Evolutionary conservation across 2,329 filamentous ascomycete species (phyloP).

Genomic region (Myriosclerotinia scirpicola): DNA sequence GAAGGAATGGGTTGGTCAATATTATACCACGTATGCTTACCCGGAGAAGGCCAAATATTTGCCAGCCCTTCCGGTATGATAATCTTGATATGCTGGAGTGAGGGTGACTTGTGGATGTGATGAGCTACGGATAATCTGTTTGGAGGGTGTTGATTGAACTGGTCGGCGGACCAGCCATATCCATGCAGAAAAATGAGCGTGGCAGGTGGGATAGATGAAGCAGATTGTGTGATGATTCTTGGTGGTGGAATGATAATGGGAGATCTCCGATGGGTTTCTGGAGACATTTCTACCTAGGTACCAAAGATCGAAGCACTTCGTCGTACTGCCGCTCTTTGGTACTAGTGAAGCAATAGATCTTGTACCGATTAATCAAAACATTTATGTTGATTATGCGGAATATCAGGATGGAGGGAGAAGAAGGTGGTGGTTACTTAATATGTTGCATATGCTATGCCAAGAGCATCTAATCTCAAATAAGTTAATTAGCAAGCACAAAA

Average conservation of each 20-base stretch:
- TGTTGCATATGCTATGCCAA: no score
- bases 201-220: neutral
- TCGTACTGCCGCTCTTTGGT: neutral
- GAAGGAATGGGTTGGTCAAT: conserved; percentile 24
- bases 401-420: no score
- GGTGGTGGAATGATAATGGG: conserved; percentile 26
- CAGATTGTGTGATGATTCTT: neutral
- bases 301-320: no score
- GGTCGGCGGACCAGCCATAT: conserved; percentile 22
- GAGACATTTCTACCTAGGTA: neutral
- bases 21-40: conserved; percentile 25
- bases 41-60: conserved; percentile 14
- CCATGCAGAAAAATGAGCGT: conserved; percentile 29
- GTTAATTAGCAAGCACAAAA: no score
- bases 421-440: no score
- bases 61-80: conserved; percentile 26
- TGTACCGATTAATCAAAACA: neutral
- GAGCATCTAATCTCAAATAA: no score
- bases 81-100: conserved; percentile 26
- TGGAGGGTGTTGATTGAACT: conserved; percentile 22
- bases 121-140: conserved; percentile 24
- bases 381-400: no score
- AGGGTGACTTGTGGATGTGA: conserved; percentile 26
- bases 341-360: neutral
- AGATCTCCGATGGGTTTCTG: neutral